A percentile compares a stretch with the other conserved stretches of the same genome.
phyloP scores from a whole-genome alignment of 495 filamentous ascomycete species.

The Barbatosphaeria neglecta region DNA sequence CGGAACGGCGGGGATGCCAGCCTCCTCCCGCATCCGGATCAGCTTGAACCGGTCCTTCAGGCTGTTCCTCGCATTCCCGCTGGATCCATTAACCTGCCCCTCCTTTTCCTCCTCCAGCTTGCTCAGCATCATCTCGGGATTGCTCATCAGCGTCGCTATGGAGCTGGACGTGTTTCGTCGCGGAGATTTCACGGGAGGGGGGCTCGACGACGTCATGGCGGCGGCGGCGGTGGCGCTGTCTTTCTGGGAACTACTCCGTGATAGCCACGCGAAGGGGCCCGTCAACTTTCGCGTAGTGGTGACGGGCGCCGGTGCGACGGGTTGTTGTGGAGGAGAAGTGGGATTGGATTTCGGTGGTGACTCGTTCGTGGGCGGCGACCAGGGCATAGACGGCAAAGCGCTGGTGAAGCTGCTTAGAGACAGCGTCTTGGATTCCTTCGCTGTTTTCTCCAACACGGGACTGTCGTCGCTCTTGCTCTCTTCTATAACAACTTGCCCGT shows the following conservation, averaged over 20 bases:
- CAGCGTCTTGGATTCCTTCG: slow-evolving; percentile 23
- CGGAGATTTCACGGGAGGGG: slow-evolving; percentile 30
- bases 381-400: slow-evolving; percentile 44
- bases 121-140: slow-evolving; percentile 59
- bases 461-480: slow-evolving; percentile 12
- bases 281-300: slow-evolving; percentile 51
- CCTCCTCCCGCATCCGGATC: slow-evolving; percentile 70
- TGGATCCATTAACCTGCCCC: slow-evolving; percentile 32
- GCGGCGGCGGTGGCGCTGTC: slow-evolving; percentile 38
- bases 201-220: slow-evolving; percentile 27
- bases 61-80: slow-evolving; percentile 49
- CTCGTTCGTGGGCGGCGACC: slow-evolving; percentile 32
- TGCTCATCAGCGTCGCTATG: slow-evolving; percentile 60
- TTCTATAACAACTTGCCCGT: slow-evolving; percentile 5
- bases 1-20: slow-evolving; percentile 36
- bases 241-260: slow-evolving; percentile 52
- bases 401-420: slow-evolving; percentile 36
- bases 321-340: slow-evolving; percentile 17
- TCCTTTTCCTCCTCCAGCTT: slow-evolving; percentile 59
- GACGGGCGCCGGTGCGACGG: slow-evolving; percentile 32
- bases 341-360: slow-evolving; percentile 20
- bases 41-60: slow-evolving; percentile 80
- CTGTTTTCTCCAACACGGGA: slow-evolving; percentile 12
- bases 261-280: slow-evolving; percentile 77
- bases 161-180: slow-evolving; percentile 65